Evolutionary conservation across 1,139 yeast species (phyloP).

Genomic region (Taiozyma sp.): DNA sequence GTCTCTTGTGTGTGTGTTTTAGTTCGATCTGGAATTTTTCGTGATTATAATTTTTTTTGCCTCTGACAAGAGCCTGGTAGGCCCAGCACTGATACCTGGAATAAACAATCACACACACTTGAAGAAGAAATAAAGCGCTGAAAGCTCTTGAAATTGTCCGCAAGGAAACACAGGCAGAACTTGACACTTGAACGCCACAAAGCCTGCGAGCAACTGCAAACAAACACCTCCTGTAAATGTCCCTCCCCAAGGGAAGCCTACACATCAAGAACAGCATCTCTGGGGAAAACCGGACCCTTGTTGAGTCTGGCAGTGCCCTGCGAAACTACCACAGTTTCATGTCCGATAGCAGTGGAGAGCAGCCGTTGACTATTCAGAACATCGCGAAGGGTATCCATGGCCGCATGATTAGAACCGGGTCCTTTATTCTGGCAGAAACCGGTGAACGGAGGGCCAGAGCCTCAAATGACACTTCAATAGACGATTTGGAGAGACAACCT

Average conservation of each 20-base stretch:
- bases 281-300: not conserved
- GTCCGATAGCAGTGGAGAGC: conserved; percentile 16
- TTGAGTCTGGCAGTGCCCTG: conserved; percentile 2
- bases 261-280: not conserved
- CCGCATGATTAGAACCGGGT: conserved; percentile 26
- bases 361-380: conserved; percentile 7
- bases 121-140: not conserved
- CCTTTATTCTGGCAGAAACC: conserved; percentile 31
- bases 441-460: conserved; percentile 26
- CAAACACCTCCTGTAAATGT: not conserved
- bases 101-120: too few species aligned
- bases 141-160: not conserved
- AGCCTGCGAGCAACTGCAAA: too few species aligned
- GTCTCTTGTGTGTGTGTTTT: not conserved
- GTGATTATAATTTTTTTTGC: not conserved
- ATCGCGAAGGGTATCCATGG: conserved; percentile 12
- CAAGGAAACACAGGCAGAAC: not conserved
- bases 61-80: not conserved
- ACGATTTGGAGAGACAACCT: not conserved
- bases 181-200: too few species aligned
- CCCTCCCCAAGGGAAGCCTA: not conserved
- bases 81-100: not conserved
- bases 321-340: conserved; percentile 18
- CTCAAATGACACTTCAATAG: not conserved
- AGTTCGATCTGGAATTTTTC: not conserved